Evolutionary conservation across 2,329 filamentous ascomycete species (phyloP).

Genomic region (Tolypocladium cylindrosporum): DNA sequence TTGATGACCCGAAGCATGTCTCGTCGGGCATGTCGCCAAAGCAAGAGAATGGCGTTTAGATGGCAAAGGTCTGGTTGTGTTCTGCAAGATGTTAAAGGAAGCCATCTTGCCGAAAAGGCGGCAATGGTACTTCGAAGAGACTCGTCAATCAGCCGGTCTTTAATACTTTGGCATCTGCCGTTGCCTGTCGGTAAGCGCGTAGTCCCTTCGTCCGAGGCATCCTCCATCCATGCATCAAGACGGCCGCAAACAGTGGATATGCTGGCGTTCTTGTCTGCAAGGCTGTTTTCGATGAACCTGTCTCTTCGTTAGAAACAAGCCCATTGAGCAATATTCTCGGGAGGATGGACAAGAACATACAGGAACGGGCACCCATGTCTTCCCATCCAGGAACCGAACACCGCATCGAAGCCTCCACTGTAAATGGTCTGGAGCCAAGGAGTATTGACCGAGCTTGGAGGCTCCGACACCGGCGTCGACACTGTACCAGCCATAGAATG

Average conservation of each 20-base stretch:
- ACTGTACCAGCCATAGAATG: conserved; percentile 1
- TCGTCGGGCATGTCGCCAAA: conserved; percentile 24
- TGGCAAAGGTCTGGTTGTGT: conserved; percentile 4
- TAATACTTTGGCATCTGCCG: conserved; percentile 7
- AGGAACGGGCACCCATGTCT: conserved; percentile 30
- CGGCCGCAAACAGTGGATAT: conserved; percentile 18
- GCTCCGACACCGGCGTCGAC: neutral
- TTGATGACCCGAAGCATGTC: conserved; percentile 31
- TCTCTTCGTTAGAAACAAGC: neutral
- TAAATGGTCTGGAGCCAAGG: conserved; percentile 21
- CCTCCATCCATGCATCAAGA: conserved; percentile 24
- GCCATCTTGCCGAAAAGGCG: conserved; percentile 19
- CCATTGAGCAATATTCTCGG: neutral
- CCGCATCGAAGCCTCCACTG: conserved; percentile 23
- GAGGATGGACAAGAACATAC: conserved; percentile 13
- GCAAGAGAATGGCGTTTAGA: conserved; percentile 10
- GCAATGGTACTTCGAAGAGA: conserved; percentile 16
- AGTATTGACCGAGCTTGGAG: conserved; percentile 3
- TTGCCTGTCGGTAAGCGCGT: neutral
- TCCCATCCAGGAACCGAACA: conserved; percentile 32
- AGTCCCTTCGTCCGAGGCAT: conserved; percentile 7
- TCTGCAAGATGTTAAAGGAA: conserved; percentile 11
- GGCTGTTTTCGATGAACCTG: conserved; percentile 14
- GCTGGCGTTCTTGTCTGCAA: conserved; percentile 18
- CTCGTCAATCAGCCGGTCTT: conserved; percentile 12